Evolutionary conservation across 176 grass and related monocot species (phyloP).

Genomic region (Carex cristatella): DNA sequence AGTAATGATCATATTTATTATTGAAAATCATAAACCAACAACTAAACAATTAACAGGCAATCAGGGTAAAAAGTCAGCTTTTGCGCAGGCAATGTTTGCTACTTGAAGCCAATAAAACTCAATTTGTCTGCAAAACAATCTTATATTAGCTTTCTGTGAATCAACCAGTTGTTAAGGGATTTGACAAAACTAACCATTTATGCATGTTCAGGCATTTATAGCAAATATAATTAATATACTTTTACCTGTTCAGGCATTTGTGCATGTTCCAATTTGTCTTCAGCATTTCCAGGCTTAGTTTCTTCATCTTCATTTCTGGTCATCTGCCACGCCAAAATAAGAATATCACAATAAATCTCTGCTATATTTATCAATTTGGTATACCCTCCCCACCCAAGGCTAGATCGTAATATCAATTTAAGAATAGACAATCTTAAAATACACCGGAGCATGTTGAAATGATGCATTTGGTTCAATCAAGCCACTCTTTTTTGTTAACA

Average conservation of each 20-base stretch:
- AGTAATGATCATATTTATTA: not conserved
- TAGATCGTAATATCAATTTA: not conserved
- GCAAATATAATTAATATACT: not conserved
- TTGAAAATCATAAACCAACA: not conserved
- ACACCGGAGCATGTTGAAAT: not conserved
- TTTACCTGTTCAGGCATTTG: slow-evolving; percentile 30
- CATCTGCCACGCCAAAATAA: slow-evolving; percentile 27
- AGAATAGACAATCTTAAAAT: not conserved
- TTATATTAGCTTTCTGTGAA: not conserved
- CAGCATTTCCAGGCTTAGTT: slow-evolving; percentile 27
- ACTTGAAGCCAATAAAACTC: not conserved
- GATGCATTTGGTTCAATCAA: not conserved
- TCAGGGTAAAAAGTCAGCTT: not conserved
- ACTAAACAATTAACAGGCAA: not conserved
- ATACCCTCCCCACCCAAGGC: not conserved
- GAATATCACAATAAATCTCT: not conserved
- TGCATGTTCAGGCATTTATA: no score
- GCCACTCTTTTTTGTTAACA: not conserved
- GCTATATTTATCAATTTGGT: not conserved
- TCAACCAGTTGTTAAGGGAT: not conserved
- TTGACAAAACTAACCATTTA: not conserved
- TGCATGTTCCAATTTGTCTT: slow-evolving; percentile 30
- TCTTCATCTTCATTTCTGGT: slow-evolving; percentile 37
- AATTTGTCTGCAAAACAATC: not conserved
- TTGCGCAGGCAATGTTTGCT: not conserved